phyloP scores from a whole-genome alignment of 345 rosid species.

The Odontarrhena argentea region DNA sequence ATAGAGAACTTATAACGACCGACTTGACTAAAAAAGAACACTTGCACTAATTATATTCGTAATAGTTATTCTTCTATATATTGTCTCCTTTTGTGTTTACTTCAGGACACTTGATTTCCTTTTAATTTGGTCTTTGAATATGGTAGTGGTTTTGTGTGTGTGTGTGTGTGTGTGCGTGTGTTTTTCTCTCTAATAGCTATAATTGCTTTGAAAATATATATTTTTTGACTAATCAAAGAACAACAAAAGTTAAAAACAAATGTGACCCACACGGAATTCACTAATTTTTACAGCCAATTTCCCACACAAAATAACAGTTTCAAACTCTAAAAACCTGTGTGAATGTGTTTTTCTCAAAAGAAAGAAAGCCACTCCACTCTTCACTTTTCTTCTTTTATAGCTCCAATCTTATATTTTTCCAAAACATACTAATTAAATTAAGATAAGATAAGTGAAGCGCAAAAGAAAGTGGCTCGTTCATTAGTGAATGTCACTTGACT shows the following conservation, averaged over 20 bases:
- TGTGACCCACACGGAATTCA: slow-evolving; percentile 37
- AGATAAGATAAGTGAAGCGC: not conserved
- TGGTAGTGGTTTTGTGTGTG: not conserved
- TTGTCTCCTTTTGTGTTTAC: not conserved
- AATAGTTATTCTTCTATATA: too few relatives aligned
- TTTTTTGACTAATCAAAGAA: not conserved
- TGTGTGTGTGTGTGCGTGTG: too few relatives aligned
- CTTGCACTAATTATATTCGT: too few relatives aligned
- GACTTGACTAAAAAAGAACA: too few relatives aligned
- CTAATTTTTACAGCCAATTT: slow-evolving; percentile 29
- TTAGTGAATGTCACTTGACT: not conserved
- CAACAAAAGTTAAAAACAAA: slow-evolving; percentile 7
- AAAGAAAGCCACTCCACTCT: slow-evolving; percentile 9
- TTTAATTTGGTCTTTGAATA: not conserved
- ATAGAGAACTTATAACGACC: too few relatives aligned
- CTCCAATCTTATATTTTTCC: slow-evolving; percentile 2
- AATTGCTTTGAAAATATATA: slow-evolving; percentile 22
- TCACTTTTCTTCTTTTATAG: not conserved
- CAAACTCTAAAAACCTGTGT: slow-evolving; percentile 20
- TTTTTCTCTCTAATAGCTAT: not conserved
- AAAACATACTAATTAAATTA: too few relatives aligned
- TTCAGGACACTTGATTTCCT: not conserved
- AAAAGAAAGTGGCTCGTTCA: not conserved
- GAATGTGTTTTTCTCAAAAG: slow-evolving; percentile 20
- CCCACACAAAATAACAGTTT: slow-evolving; percentile 26